Evolutionary conservation across 2,329 filamentous ascomycete species (phyloP).

Genomic region (Apiospora malaysiana): DNA sequence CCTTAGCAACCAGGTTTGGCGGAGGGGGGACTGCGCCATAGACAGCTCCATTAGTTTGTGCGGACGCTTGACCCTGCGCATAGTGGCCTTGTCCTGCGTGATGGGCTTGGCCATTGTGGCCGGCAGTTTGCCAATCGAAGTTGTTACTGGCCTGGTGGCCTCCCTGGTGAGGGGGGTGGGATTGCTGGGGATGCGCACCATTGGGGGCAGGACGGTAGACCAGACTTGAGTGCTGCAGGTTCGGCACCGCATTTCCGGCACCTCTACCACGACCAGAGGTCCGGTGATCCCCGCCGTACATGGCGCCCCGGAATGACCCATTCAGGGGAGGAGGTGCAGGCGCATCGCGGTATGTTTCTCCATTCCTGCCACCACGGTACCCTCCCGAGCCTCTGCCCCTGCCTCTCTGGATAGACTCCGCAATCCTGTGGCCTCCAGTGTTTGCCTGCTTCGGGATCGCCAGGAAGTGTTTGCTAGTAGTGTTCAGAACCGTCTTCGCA

Average conservation of each 20-base stretch:
- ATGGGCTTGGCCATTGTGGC: constrained; percentile 30
- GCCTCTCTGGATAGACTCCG: constrained; percentile 57
- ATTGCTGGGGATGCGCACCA: constrained; percentile 24
- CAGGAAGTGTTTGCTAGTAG: constrained; percentile 81
- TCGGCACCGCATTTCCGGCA: constrained; percentile 44
- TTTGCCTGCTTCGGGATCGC: constrained; percentile 60
- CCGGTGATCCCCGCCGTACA: constrained; percentile 47
- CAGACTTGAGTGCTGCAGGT: constrained; percentile 57
- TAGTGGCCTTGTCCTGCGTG: constrained; percentile 24
- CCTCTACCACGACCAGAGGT: neutral
- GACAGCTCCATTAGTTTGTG: constrained; percentile 48
- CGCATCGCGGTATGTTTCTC: constrained; percentile 67
- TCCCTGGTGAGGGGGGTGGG: constrained; percentile 24
- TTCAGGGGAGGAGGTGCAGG: constrained; percentile 59
- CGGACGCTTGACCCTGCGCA: constrained; percentile 33
- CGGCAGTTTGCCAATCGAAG: constrained; percentile 36
- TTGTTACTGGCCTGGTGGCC: constrained; percentile 38
- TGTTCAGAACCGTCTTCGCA: constrained; percentile 85
- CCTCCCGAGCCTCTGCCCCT: constrained; percentile 36
- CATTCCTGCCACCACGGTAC: constrained; percentile 52
- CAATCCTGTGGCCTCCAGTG: constrained; percentile 22
- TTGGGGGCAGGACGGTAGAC: constrained; percentile 53
- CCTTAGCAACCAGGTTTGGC: constrained; percentile 53
- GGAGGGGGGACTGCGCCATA: constrained; percentile 69
- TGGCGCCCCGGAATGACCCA: constrained; percentile 63